Evolutionary conservation across 1,284 basidiomycete species (phyloP).

Genomic region (Athelia psychrophila): DNA sequence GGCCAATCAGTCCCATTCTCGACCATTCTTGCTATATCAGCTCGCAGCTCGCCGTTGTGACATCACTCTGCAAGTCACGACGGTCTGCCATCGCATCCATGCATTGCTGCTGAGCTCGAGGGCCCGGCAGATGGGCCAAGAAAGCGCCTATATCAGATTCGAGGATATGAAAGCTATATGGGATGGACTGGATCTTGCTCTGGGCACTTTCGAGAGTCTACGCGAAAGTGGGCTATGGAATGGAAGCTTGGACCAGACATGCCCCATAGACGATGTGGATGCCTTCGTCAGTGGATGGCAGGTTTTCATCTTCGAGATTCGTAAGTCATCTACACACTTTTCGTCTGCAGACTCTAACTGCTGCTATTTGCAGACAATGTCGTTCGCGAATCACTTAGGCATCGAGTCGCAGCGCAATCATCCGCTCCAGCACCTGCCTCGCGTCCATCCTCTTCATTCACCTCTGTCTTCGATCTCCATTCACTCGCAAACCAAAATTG

Average conservation of each 20-base stretch:
- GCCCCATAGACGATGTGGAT: slow-evolving; percentile 48
- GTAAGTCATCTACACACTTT: slow-evolving; percentile 41
- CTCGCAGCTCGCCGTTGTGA: slow-evolving; percentile 29
- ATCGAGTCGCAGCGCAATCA: slow-evolving; percentile 41
- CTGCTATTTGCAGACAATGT: slow-evolving; percentile 51
- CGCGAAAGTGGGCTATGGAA: slow-evolving; percentile 36
- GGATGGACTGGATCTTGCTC: slow-evolving; percentile 76
- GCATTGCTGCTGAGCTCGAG: slow-evolving; percentile 69
- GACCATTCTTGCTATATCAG: background rate
- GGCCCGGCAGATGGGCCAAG: slow-evolving; percentile 44
- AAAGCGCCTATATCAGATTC: slow-evolving; percentile 51
- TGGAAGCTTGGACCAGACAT: slow-evolving; percentile 34
- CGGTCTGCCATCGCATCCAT: slow-evolving; percentile 75
- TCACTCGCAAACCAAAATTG: slow-evolving; percentile 47
- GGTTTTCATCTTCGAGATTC: slow-evolving; percentile 77
- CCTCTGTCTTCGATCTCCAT: slow-evolving; percentile 30
- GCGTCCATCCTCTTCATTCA: slow-evolving; percentile 34
- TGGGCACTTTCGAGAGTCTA: slow-evolving; percentile 76
- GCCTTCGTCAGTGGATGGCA: slow-evolving; percentile 68
- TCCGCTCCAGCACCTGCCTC: slow-evolving; percentile 37
- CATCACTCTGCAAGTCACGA: slow-evolving; percentile 67
- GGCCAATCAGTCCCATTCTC: background rate
- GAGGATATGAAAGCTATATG: slow-evolving; percentile 70
- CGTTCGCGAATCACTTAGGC: slow-evolving; percentile 62
- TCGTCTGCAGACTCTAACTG: slow-evolving; percentile 2